Conservation (phyloP, 176 grass and related monocot species). For the Cenchrus americanus region DNA sequence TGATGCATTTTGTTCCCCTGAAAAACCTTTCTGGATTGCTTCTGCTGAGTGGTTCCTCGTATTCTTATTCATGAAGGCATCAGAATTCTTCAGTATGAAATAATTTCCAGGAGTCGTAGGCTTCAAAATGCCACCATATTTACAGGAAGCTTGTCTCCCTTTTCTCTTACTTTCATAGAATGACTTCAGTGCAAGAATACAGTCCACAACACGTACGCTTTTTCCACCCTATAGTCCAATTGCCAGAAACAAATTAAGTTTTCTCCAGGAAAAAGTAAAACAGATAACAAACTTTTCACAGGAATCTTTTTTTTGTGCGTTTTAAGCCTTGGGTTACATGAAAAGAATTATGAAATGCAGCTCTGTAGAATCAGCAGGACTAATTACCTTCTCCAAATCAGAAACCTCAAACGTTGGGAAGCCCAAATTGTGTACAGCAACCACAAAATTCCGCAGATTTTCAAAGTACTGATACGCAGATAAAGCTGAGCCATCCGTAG, state of each 20-base stretch:
- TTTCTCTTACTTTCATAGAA: constrained; percentile 61
- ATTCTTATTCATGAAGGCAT: constrained; percentile 81
- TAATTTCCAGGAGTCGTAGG: constrained; percentile 54
- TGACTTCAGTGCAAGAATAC: constrained; percentile 79
- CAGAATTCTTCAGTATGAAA: constrained; percentile 81
- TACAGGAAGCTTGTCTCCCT: constrained; percentile 50
- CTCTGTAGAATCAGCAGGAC: constrained; percentile 21
- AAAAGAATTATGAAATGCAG: constrained; percentile 6
- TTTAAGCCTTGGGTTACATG: background rate
- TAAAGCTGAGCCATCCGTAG: constrained; percentile 74
- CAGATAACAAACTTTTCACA: constrained; percentile 9
- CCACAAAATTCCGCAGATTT: constrained; percentile 87
- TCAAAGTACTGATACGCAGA: constrained; percentile 91
- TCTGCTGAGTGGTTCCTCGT: constrained; percentile 52
- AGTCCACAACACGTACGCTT: constrained; percentile 75
- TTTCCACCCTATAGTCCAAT: constrained; percentile 75
- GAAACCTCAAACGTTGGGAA: constrained; percentile 93
- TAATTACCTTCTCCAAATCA: constrained; percentile 76
- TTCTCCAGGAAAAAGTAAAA: background rate
- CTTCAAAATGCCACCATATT: constrained; percentile 56
- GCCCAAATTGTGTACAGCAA: constrained; percentile 58
- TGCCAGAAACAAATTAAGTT: constrained; percentile 38
- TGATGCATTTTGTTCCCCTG: constrained; percentile 49
- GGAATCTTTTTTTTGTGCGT: background rate
- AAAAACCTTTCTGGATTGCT: constrained; percentile 44